Evolutionary conservation across 345 rosid species (phyloP).

Genomic region (Brassica nigra): DNA sequence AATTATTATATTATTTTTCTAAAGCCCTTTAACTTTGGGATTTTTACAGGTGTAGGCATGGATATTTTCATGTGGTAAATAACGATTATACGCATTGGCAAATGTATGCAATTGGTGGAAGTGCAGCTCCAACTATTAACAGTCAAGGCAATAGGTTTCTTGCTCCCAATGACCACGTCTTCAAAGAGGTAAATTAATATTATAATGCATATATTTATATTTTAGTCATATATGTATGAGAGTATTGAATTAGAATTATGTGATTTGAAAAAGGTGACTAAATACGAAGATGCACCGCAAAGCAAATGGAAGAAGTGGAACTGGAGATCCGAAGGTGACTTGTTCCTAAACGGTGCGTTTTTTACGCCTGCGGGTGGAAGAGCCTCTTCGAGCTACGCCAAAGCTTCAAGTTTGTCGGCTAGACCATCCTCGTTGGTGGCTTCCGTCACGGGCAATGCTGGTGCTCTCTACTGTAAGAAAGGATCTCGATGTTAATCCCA

Average conservation of each 20-base stretch:
- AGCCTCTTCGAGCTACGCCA: constrained; percentile 60
- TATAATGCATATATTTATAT: neutral
- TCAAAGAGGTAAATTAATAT: constrained; percentile 49
- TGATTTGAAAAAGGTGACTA: constrained; percentile 50
- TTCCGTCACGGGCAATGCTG: constrained; percentile 55
- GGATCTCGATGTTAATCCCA: constrained; percentile 59
- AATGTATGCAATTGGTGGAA: constrained; percentile 76
- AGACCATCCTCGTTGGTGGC: constrained; percentile 55
- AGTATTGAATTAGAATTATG: neutral
- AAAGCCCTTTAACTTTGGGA: neutral
- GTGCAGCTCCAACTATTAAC: constrained; percentile 67
- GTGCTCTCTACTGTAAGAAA: constrained; percentile 54
- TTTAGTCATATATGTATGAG: neutral
- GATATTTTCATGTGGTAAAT: constrained; percentile 73
- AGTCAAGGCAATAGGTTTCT: constrained; percentile 71
- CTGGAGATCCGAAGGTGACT: constrained; percentile 65
- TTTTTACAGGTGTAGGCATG: constrained; percentile 54
- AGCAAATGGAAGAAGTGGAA: constrained; percentile 63
- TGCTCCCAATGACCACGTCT: constrained; percentile 49
- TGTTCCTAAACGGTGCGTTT: constrained; percentile 63
- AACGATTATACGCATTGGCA: constrained; percentile 68
- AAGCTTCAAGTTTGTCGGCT: constrained; percentile 63
- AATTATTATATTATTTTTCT: neutral
- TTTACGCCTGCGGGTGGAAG: constrained; percentile 53
- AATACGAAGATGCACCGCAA: constrained; percentile 53